Conservation (phyloP, 805 yeast genomes). For the Metschnikowia santaceciliae region DNA sequence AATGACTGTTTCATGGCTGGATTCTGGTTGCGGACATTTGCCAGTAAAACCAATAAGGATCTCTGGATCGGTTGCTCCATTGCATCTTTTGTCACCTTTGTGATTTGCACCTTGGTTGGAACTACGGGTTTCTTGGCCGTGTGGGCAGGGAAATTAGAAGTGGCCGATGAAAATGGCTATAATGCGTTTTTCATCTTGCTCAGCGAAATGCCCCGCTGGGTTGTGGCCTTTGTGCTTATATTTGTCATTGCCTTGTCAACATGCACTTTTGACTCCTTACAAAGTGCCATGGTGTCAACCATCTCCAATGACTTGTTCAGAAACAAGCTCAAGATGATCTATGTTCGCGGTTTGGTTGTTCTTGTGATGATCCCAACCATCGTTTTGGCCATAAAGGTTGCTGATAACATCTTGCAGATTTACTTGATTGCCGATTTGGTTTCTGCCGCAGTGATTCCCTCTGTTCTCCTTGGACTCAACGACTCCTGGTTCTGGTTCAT, state of each 20-base stretch:
- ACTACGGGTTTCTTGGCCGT: slow-evolving; percentile 83
- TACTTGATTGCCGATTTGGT: slow-evolving; percentile 88
- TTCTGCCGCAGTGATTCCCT: slow-evolving; percentile 82
- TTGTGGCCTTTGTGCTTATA: slow-evolving; percentile 75
- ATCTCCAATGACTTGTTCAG: slow-evolving; percentile 87
- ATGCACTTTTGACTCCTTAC: slow-evolving; percentile 85
- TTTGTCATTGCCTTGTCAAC: slow-evolving; percentile 73
- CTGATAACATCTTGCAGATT: slow-evolving; percentile 79
- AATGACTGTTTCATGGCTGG: slow-evolving; percentile 90
- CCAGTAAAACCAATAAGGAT: slow-evolving; percentile 74
- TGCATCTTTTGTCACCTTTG: slow-evolving; percentile 64
- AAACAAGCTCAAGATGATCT: slow-evolving; percentile 65
- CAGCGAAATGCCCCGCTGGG: slow-evolving; percentile 77
- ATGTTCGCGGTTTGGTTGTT: slow-evolving; percentile 66
- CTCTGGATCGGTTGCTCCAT: slow-evolving; percentile 69
- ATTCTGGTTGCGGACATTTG: slow-evolving; percentile 92
- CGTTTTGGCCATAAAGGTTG: slow-evolving; percentile 77
- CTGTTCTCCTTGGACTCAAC: slow-evolving; percentile 74
- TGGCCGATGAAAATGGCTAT: slow-evolving; percentile 52
- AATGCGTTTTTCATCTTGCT: slow-evolving; percentile 72
- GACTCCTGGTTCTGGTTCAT: slow-evolving; percentile 58
- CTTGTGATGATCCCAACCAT: slow-evolving; percentile 81
- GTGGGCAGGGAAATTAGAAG: slow-evolving; percentile 72
- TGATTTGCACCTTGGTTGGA: slow-evolving; percentile 69
- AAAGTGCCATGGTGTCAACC: slow-evolving; percentile 83